These are phyloP conservation scores for Heterobasidion annosum DNA, from an alignment of 1,284 basidiomycete species.

Conservation along the genomic window DNA sequence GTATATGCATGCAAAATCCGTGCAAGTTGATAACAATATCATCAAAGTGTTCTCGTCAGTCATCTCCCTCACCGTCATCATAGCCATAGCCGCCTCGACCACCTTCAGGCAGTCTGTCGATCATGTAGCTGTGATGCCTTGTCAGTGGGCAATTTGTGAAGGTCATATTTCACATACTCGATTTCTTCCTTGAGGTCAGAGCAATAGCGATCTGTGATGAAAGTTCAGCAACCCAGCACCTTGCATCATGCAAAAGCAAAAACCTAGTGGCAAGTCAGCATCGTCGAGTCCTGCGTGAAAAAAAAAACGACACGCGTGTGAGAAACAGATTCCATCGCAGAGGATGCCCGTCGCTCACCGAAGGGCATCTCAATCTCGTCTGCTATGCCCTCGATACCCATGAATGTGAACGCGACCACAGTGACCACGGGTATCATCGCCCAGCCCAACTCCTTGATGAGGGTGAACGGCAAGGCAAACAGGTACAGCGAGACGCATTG, in stretches of 20 bases:
- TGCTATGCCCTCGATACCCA: slow-evolving; percentile 91
- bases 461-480: slow-evolving; percentile 77
- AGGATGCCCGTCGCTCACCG: slow-evolving; percentile 30
- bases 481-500: slow-evolving; percentile 89
- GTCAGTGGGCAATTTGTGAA: not conserved
- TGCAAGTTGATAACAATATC: not conserved
- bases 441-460: slow-evolving; percentile 75
- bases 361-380: slow-evolving; percentile 90
- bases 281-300: slow-evolving; percentile 41
- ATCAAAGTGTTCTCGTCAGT: slow-evolving; percentile 27
- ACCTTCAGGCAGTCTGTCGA: slow-evolving; percentile 72
- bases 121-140: slow-evolving; percentile 50
- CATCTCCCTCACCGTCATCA: slow-evolving; percentile 72
- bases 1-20: too few relatives aligned
- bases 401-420: slow-evolving; percentile 80
- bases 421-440: slow-evolving; percentile 77
- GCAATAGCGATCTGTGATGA: slow-evolving; percentile 65
- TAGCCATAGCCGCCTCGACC: slow-evolving; percentile 55
- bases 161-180: slow-evolving; percentile 35
- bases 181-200: slow-evolving; percentile 80
- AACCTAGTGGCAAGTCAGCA: slow-evolving; percentile 63
- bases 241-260: slow-evolving; percentile 9
- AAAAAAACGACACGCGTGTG: not conserved
- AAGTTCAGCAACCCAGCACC: slow-evolving; percentile 12
- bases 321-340: not conserved